Evolutionary conservation across 305 asterid species (phyloP).

Genomic region (Fraxinus albicans): DNA sequence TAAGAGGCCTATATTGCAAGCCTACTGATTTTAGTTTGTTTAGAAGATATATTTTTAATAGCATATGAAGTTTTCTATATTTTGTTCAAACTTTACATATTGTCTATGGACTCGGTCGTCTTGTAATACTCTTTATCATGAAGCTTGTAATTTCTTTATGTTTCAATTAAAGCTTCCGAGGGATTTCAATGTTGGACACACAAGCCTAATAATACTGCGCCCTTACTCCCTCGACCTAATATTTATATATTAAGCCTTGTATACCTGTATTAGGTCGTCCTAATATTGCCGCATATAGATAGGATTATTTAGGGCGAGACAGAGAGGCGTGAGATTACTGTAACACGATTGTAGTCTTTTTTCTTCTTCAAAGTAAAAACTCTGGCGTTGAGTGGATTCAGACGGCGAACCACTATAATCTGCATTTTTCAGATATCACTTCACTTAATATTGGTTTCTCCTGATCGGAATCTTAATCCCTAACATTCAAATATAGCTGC

Average conservation of each 20-base stretch:
- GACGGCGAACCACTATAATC: neutral
- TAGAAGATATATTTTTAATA: constrained; percentile 26
- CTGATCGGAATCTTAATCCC: neutral
- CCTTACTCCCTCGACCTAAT: neutral
- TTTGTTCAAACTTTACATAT: neutral
- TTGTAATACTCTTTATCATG: neutral
- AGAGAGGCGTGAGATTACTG: neutral
- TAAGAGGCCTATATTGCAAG: constrained; percentile 82
- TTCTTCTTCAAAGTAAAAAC: neutral
- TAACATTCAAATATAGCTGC: neutral
- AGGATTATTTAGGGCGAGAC: neutral
- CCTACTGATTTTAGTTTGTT: constrained; percentile 33
- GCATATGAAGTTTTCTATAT: neutral
- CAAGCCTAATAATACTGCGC: neutral
- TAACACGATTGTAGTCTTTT: neutral
- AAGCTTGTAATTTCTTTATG: neutral
- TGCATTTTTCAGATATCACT: neutral
- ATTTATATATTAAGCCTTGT: neutral
- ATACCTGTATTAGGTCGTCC: neutral
- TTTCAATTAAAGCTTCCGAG: neutral
- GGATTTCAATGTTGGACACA: neutral
- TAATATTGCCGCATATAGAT: neutral
- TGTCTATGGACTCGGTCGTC: neutral
- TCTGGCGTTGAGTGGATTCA: neutral
- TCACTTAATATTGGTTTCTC: neutral